phyloP scores from a whole-genome alignment of 352 stramenopile genomes.

The Pythium biforme region DNA sequence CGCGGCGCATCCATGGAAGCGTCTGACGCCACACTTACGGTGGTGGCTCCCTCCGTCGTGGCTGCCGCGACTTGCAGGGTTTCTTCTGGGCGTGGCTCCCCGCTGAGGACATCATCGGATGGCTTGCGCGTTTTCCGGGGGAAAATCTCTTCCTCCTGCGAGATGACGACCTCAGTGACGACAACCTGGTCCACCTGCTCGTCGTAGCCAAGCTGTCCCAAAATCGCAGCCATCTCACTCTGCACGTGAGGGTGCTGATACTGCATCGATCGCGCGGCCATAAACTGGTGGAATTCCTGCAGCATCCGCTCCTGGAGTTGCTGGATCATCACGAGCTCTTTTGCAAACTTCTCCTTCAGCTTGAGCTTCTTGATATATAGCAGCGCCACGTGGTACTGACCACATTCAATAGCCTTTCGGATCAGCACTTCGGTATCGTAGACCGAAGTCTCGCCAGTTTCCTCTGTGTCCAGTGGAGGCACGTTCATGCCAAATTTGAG shows the following conservation, averaged over 20 bases:
- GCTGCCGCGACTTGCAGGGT: not conserved
- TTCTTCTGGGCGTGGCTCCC: not conserved
- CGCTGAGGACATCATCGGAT: not conserved
- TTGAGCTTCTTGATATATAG: constrained; percentile 84
- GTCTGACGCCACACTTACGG: not conserved
- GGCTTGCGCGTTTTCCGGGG: constrained; percentile 21
- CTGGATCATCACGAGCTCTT: constrained; percentile 63
- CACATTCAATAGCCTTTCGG: constrained; percentile 47
- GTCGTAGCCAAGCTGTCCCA: constrained; percentile 44
- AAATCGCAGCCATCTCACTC: constrained; percentile 35
- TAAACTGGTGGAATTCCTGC: constrained; percentile 63
- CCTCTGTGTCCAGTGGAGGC: constrained; percentile 31
- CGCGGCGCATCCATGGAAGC: constrained; percentile 15
- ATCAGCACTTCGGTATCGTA: constrained; percentile 61
- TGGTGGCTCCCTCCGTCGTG: not conserved
- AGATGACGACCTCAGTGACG: constrained; percentile 56
- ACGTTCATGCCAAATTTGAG: constrained; percentile 73
- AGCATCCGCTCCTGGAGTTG: constrained; percentile 46
- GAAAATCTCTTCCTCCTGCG: constrained; percentile 57
- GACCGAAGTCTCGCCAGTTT: constrained; percentile 33
- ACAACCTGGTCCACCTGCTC: constrained; percentile 50
- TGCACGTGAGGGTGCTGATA: constrained; percentile 44
- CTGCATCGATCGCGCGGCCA: constrained; percentile 44
- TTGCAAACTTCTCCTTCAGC: constrained; percentile 53
- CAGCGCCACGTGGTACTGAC: constrained; percentile 71